Base-by-base conservation (phyloP, 257 asterid species). In the Plectranthus barbatus region DNA sequence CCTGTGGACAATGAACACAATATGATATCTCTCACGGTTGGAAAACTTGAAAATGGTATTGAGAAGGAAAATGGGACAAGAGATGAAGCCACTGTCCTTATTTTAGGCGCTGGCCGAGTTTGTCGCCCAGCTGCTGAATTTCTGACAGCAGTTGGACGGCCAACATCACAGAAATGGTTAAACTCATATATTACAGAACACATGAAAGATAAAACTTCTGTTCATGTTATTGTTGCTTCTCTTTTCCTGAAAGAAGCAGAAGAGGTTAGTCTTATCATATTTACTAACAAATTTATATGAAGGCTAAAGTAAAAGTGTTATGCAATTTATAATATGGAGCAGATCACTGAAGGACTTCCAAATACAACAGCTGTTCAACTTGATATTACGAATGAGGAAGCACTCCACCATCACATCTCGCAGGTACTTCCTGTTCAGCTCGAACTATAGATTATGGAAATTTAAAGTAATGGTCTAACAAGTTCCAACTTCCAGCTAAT, bases 41-140 rank as follows among this genome's bases (percentile, higher is more conserved):
- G 91, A 6, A 82, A 81, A 70, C 64, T 75, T 33, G 81, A 77
- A 56, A 70, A 50, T 37, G 76, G 34, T 49, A 19, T 52, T 19
- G 81, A 65, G 67, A 70, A 69, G 70, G 86, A 80, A 66, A 56
- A 37, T 53, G 89, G 64, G 57, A 44, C 29, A 44, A 74, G 76
- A 56, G 77, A 50, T 19, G 82, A 75, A 71, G 75, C 82, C 11
- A 66, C 14, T n/a, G 80, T 92, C 66, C 82, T 92, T 56, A 85
- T 92, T 66, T 78, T 92, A 81, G 99, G 99, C 21, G 95, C 99
- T 70, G 99, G 97, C n/a, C 83, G 93, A 40, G 97, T 92, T 51
- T 92, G 99, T 77, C 86, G 89, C 54, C 97, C 99, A 44, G 97
- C 97, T 74, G 99, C 74, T 23, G 97, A 89, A 62, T 78, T 92